Evolutionary conservation across 495 filamentous ascomycete genomes (phyloP).

Genomic region (Talaromyces borbonicus): DNA sequence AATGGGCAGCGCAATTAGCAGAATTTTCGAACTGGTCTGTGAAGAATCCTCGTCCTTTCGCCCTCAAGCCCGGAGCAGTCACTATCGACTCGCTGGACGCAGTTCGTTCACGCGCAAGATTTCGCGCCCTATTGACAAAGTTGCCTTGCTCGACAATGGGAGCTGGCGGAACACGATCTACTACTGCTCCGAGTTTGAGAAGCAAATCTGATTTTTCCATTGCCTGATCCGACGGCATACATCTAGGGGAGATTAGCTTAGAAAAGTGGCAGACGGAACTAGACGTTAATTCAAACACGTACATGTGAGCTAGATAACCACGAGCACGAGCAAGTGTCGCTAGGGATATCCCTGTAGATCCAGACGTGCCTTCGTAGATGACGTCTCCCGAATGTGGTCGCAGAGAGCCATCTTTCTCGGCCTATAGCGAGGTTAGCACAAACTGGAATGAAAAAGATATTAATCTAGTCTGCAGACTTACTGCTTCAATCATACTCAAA

Average conservation of each 20-base stretch:
- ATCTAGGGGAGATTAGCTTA: constrained; percentile 40
- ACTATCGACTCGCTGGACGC: constrained; percentile 26
- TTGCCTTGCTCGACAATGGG: constrained; percentile 85
- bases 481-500: constrained; percentile 71
- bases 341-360: constrained; percentile 87
- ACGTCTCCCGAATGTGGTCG: constrained; percentile 76
- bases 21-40: constrained; percentile 92
- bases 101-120: constrained; percentile 63
- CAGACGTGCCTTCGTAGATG: constrained; percentile 96
- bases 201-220: constrained; percentile 83
- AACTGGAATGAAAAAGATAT: too few relatives aligned
- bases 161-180: constrained; percentile 81
- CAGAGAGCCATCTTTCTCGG: constrained; percentile 70
- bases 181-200: constrained; percentile 77
- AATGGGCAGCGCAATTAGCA: constrained; percentile 81
- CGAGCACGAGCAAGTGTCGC: constrained; percentile 78
- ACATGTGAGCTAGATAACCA: constrained; percentile 90
- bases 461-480: constrained; percentile 23
- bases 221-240: constrained; percentile 91
- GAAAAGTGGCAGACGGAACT: background rate
- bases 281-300: constrained; percentile 11
- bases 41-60: constrained; percentile 62
- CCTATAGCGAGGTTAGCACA: too few relatives aligned
- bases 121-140: constrained; percentile 90
- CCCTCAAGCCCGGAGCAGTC: constrained; percentile 29